Evolutionary conservation across 805 yeast genomes (phyloP), one percentile per base, ranked within the genome.

Genomic region (Barnettozyma siamensis): DNA sequence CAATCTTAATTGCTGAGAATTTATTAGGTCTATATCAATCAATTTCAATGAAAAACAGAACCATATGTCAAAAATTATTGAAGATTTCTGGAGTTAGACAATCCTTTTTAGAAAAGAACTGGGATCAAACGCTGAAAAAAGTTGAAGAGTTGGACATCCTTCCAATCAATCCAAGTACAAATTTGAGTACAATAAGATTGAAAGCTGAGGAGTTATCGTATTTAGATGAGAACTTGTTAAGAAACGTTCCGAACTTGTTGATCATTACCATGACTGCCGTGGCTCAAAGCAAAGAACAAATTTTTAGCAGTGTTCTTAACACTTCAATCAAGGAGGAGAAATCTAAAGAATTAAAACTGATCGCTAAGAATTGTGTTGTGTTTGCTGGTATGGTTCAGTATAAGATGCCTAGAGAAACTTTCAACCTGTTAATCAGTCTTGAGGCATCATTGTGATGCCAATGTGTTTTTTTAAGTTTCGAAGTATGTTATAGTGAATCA

Each of bases 321-420:
- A 71, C 67, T 31, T 54, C 67, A 2, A 67, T 74, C 11, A 75
- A 73, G 44, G 73, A 69, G 32, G 76, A 73, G 42, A 83, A 80
- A 57, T 62, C 74, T 17, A 67, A 61, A 3, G 74, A 76, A 32
- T 65, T 87, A 55, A 69, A 70, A 38, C 73, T 72, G 46, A 70
- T 83, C 48, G 88, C 95, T 2, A 83, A 79, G 60, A 88, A 88
- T 62, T 84, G 95, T 62, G 88, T 89, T 88, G 78, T 89, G 3
- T 91, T 83, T 60, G 95, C 97, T 7, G 98, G 97, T 46, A 83
- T 91, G 80, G 82, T 89, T 29, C 95, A 87, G 64, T 88, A 85
- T 63, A 81, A 83, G 59, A 87, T 89, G 94, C 95, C 96, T 8
- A 66, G 73, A 41, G 95, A 87, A 53, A 80, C 87, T 0, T 87